Conservation (phyloP, 495 filamentous ascomycete species). For the Xylaria venustula region DNA sequence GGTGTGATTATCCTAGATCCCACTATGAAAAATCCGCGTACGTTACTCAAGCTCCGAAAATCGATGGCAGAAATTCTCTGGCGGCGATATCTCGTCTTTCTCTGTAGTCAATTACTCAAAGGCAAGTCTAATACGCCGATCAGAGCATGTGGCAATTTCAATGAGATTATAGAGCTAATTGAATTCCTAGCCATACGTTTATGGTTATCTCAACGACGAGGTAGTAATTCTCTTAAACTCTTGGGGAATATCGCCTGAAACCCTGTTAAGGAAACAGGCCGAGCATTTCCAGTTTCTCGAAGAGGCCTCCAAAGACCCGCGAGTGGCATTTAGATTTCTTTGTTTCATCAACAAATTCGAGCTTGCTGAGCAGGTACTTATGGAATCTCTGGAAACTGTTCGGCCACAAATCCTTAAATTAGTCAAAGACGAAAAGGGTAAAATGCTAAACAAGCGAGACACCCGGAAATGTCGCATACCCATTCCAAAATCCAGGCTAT, state of each 20-base stretch:
- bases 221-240: slow-evolving; percentile 44
- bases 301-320: slow-evolving; percentile 28
- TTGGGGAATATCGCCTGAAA: slow-evolving; percentile 37
- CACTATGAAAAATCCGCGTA: slow-evolving; percentile 26
- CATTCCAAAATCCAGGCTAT: slow-evolving; percentile 43
- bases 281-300: slow-evolving; percentile 43
- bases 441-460: slow-evolving; percentile 48
- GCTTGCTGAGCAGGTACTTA: slow-evolving; percentile 45
- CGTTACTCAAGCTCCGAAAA: slow-evolving; percentile 43
- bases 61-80: slow-evolving; percentile 55
- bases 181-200: slow-evolving; percentile 41
- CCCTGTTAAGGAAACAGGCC: slow-evolving; percentile 43
- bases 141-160: not conserved
- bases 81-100: slow-evolving; percentile 42
- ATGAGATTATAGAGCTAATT: not conserved
- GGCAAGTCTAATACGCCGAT: slow-evolving; percentile 19
- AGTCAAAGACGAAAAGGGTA: slow-evolving; percentile 39
- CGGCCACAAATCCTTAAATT: slow-evolving; percentile 29
- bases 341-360: slow-evolving; percentile 38
- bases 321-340: slow-evolving; percentile 43
- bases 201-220: slow-evolving; percentile 53
- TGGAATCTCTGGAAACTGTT: slow-evolving; percentile 42
- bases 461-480: slow-evolving; percentile 48
- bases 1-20: slow-evolving; percentile 49
- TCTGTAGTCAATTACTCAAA: slow-evolving; percentile 50